A percentile compares a stretch with the other conserved stretches of the same genome.
phyloP scores from a whole-genome alignment of 129 eudicot genomes.

The Solidago caesia region DNA sequence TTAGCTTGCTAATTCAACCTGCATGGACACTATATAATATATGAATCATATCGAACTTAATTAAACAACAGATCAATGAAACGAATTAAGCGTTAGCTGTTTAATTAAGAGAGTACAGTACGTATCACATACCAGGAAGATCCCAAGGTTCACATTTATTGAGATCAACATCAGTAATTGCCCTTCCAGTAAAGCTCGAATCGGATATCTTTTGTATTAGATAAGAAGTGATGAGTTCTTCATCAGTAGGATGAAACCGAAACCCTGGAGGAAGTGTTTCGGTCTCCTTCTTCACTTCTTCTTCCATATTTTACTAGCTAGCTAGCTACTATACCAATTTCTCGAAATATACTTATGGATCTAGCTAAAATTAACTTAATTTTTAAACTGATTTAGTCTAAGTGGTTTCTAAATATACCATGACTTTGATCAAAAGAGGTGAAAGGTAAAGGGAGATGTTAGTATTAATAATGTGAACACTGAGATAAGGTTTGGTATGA shows the following conservation, averaged over 20 bases:
- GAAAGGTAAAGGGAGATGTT: constrained; percentile 32
- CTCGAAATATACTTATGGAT: constrained; percentile 15
- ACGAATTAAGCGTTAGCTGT: background rate
- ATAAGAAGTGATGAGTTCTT: constrained; percentile 47
- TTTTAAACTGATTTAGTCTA: background rate
- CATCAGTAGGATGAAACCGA: constrained; percentile 54
- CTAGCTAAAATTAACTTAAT: background rate
- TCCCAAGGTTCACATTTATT: constrained; percentile 55
- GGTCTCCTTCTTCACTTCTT: constrained; percentile 39
- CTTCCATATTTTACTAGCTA: constrained; percentile 31
- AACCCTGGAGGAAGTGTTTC: constrained; percentile 52
- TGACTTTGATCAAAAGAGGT: constrained; percentile 32
- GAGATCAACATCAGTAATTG: constrained; percentile 53
- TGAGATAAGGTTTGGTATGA: constrained; percentile 36
- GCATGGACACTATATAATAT: background rate
- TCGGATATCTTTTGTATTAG: constrained; percentile 47
- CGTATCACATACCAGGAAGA: constrained; percentile 44
- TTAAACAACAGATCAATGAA: background rate
- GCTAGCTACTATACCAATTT: background rate
- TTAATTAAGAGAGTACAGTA: background rate
- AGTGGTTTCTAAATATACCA: constrained; percentile 14
- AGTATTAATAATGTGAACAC: constrained; percentile 19
- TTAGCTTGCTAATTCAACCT: background rate
- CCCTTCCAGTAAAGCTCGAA: constrained; percentile 45
- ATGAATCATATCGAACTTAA: background rate